phyloP scores from a whole-genome alignment of 2,329 filamentous ascomycete genomes.

The Trichoderma sp. region DNA sequence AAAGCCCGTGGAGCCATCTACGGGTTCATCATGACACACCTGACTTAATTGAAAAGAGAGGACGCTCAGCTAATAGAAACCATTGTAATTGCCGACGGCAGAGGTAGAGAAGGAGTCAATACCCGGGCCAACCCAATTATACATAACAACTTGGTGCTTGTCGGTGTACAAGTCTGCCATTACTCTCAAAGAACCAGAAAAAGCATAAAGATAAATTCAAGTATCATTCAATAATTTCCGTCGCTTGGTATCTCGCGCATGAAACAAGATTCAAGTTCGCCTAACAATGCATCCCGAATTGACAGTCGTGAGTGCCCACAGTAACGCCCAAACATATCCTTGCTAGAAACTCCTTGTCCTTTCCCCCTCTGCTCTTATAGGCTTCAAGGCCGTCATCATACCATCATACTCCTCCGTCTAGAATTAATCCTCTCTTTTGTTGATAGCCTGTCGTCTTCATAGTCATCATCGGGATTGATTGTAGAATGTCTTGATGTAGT shows the following conservation, averaged over 20 bases:
- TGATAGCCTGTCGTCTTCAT: conserved; percentile 38
- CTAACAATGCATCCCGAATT: conserved; percentile 29
- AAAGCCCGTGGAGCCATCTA: conserved; percentile 66
- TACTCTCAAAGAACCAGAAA: conserved; percentile 24
- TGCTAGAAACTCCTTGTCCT: conserved; percentile 28
- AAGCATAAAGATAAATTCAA: conserved; percentile 34
- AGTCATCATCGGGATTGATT: conserved; percentile 41
- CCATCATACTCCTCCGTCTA: conserved; percentile 61
- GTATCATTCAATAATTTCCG: conserved; percentile 33
- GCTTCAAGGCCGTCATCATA: conserved; percentile 37
- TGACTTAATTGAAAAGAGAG: neutral
- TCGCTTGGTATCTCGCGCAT: conserved; percentile 42
- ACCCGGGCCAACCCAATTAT: conserved; percentile 28
- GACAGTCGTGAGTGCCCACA: conserved; percentile 27
- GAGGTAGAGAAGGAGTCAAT: conserved; percentile 30
- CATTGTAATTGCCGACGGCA: conserved; percentile 21
- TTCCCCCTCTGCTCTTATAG: conserved; percentile 21
- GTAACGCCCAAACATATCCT: conserved; percentile 31
- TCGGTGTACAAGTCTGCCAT: neutral
- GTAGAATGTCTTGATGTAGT: conserved; percentile 43
- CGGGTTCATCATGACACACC: conserved; percentile 48
- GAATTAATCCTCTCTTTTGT: conserved; percentile 37
- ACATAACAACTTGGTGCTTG: neutral
- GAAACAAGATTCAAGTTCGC: conserved; percentile 32
- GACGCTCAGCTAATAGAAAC: neutral